Conservation (phyloP, 352 stramenopile species). For the Peronosclerospora sorghi region DNA sequence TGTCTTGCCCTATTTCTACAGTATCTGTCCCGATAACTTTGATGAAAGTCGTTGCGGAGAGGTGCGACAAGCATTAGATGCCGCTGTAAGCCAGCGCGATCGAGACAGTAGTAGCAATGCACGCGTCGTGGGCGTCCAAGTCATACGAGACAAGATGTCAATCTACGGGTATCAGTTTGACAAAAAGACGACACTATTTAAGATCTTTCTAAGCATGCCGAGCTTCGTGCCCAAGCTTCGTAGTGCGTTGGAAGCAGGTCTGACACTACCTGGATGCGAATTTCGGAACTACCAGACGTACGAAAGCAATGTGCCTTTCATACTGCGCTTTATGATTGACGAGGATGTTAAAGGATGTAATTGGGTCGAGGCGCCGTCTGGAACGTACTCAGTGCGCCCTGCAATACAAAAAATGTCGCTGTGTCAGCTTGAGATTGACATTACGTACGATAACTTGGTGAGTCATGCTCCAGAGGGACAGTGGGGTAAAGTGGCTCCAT, state of each 20-base stretch:
- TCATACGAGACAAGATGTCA: slow-evolving; percentile 70
- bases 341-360: slow-evolving; percentile 93
- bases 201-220: slow-evolving; percentile 93
- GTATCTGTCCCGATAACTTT: slow-evolving; percentile 62
- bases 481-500: slow-evolving; percentile 95
- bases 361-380: slow-evolving; percentile 92
- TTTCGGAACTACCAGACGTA: slow-evolving; percentile 86
- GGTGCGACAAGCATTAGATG: slow-evolving; percentile 61
- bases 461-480: slow-evolving; percentile 88
- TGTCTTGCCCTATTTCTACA: slow-evolving; percentile 97
- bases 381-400: slow-evolving; percentile 84
- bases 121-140: slow-evolving; percentile 56
- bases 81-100: slow-evolving; percentile 38
- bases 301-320: slow-evolving; percentile 98
- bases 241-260: slow-evolving; percentile 80
- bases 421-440: slow-evolving; percentile 95
- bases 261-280: slow-evolving; percentile 57
- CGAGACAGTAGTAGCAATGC: slow-evolving; percentile 33
- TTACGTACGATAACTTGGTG: slow-evolving; percentile 95
- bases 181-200: slow-evolving; percentile 52
- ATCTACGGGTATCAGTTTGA: slow-evolving; percentile 86
- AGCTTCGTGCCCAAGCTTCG: slow-evolving; percentile 90
- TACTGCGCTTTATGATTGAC: slow-evolving; percentile 99
- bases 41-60: slow-evolving; percentile 51
- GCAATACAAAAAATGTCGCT: slow-evolving; percentile 72